A percentile compares a stretch with the other conserved stretches of the same genome.
Evolutionary conservation across 2,329 filamentous ascomycete species (phyloP).

Genomic region (Keithomyces neogunnii): DNA sequence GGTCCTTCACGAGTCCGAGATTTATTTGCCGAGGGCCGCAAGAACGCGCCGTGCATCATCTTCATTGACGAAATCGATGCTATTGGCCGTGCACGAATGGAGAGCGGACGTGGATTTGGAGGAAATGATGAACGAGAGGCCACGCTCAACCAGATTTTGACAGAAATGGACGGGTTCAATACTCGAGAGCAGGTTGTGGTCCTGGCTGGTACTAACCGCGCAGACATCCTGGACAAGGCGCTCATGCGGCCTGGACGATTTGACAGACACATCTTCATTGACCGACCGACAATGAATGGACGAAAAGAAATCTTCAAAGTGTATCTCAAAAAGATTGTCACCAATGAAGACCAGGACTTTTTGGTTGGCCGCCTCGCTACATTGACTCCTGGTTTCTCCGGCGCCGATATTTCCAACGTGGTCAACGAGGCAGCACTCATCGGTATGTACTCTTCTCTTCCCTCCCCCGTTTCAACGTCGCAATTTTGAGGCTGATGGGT

Average conservation of each 20-base stretch:
- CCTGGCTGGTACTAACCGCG: slow-evolving; percentile 90
- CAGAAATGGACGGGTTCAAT: slow-evolving; percentile 99
- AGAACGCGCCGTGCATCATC: slow-evolving; percentile 96
- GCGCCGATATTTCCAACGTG: slow-evolving; percentile 96
- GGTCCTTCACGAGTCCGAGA: slow-evolving; percentile 93
- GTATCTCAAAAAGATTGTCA: slow-evolving; percentile 90
- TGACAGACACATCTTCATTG: slow-evolving; percentile 91
- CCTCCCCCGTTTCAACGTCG: background rate
- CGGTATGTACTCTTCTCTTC: slow-evolving; percentile 52
- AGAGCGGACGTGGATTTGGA: slow-evolving; percentile 62
- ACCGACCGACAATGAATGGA: slow-evolving; percentile 92
- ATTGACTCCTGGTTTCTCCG: slow-evolving; percentile 91
- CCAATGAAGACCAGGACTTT: slow-evolving; percentile 79
- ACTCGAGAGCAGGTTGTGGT: slow-evolving; percentile 95
- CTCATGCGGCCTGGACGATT: slow-evolving; percentile 95
- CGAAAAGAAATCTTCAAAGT: slow-evolving; percentile 94
- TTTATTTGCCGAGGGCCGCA: slow-evolving; percentile 86
- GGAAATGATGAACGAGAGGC: slow-evolving; percentile 96
- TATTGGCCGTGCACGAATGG: slow-evolving; percentile 82
- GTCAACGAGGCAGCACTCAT: slow-evolving; percentile 96
- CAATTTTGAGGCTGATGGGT: slow-evolving; percentile 10
- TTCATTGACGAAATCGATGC: slow-evolving; percentile 99
- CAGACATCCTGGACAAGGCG: slow-evolving; percentile 89
- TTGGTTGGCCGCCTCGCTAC: slow-evolving; percentile 83
- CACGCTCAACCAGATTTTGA: slow-evolving; percentile 95